Base-by-base conservation (phyloP, 2,329 filamentous ascomycete species). In the Calonectria montana region DNA sequence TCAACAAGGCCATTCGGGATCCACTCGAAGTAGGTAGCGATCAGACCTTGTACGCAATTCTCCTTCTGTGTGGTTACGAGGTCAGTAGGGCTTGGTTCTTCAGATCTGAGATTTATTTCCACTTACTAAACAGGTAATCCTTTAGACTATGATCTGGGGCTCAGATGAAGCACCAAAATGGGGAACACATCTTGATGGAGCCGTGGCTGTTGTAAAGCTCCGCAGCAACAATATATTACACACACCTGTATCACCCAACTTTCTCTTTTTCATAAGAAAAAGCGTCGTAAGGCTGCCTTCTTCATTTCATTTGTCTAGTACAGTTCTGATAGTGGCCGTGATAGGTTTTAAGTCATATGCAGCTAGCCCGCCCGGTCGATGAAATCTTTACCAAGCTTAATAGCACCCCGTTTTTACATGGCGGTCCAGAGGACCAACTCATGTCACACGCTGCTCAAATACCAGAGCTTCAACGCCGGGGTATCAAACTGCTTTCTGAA, bases 1-100 rank as follows among this genome's bases (percentile, higher is more conserved):
- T 66, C 18, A 43, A 50, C 31, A 21, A 43, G 2, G 68, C 65
- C 6, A 59, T 73, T 48, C 65, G 69, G 62, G 65, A 73, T 37
- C 62, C 61, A 23, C 4, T 2, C 37, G n/a, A 71, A 59, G 57
- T 55, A 7, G 16, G 21, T 3, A 39, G 43, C n/a, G 48, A 71
- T n/a, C 59, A 68, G 25, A 66, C 69, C 2, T 37, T 71, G 25
- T 73, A 73, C 43, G 68, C 71, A 12, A 41, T 71, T 37, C 68
- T 73, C 47, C 68, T 71, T 7, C 27, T 73, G 13, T 55, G 59
- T 41, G 68, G 68, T 16, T 71, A 73, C 39, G 71, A 73, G 68
- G 71, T 71, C 21, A 55, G 71, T 71, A 10, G 21, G 12, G n/a
- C 6, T 50, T 50, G 16, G 31, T 15, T 18, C 18, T 13, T 39